Evolutionary conservation across 768 basidiomycete genomes (phyloP), one percentile per base, ranked within the genome.

Genomic region (Candolleomyces eurysporus): DNA sequence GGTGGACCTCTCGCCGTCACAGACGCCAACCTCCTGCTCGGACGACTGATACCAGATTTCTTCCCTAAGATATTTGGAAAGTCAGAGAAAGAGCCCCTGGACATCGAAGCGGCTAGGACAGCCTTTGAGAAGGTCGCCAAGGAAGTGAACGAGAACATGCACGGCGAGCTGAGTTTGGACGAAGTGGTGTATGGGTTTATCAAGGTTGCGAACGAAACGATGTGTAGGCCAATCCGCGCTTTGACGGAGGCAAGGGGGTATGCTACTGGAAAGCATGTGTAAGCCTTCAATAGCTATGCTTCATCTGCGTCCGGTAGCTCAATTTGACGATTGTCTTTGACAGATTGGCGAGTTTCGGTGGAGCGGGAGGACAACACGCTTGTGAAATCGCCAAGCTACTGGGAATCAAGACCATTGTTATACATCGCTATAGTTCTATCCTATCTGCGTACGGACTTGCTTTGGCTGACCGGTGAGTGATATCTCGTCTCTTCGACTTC

Each of bases 41-140:
- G 96, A 5, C 85, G 96, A 0, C 82, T 98, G 49, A 80, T 97
- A 7, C 92, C 94, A 0, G 89, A 91, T 60, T 93, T 90, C 71
- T 97, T 97, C 79, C 95, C 95, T 2, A 94, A 94, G 73, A 97
- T 96, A 60, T 98, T 97, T 67, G 95, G 96, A 22, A 88, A 90
- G 68, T 85, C 84, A 1, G 96, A 95, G 73, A 87, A 91, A 67
- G 92, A 97, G 67, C 83, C 90, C 3, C 75, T 97, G 22, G 94
- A 97, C 68, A 75, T 81, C 5, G 83, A 90, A 26, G 93, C 92
- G 2, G 88, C 91, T 1, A 72, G 76, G 16, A 67, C 65, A 0
- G 84, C 85, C 8, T 95, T 97, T 64, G 88, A 91, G 66, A 76
- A 78, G 57, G 70, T 96, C 5, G 82, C 84, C 0, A 72, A 79